phyloP scores from a whole-genome alignment of 1,284 basidiomycete species.

The Microbotryum silenes-acaulis region DNA sequence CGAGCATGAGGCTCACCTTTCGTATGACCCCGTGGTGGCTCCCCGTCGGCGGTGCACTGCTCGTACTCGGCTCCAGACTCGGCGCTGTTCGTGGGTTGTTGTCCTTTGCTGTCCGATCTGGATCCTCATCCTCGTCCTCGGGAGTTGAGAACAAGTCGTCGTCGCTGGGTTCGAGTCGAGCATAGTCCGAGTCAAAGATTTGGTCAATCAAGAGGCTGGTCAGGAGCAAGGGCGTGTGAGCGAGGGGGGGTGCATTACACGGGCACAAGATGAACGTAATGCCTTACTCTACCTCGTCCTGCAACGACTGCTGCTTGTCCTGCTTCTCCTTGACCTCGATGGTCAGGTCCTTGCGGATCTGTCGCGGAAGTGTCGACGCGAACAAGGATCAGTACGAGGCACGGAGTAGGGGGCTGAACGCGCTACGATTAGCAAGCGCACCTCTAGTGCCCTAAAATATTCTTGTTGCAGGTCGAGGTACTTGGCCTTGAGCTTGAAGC shows the following conservation, averaged over 20 bases:
- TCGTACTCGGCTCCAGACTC: too few species aligned
- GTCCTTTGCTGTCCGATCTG: not conserved
- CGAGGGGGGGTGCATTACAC: not conserved
- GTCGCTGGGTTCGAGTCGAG: conserved; percentile 17
- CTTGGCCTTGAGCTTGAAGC: conserved; percentile 22
- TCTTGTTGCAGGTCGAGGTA: conserved; percentile 20
- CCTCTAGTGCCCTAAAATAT: conserved; percentile 11
- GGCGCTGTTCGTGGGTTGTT: too few species aligned
- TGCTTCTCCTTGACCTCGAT: conserved; percentile 30
- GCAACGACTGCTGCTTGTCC: conserved; percentile 21
- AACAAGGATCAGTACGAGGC: not conserved
- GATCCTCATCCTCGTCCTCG: not conserved
- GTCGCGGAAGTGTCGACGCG: not conserved
- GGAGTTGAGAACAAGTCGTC: conserved; percentile 26
- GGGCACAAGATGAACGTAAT: not conserved
- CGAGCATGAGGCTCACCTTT: too few species aligned
- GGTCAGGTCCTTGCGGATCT: conserved; percentile 22
- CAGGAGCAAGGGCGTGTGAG: not conserved
- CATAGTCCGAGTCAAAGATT: conserved; percentile 28
- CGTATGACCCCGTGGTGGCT: too few species aligned
- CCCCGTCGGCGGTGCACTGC: too few species aligned
- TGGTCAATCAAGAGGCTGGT: conserved; percentile 29
- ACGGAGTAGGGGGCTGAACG: not conserved
- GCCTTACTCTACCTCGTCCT: conserved; percentile 31
- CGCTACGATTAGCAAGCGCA: not conserved